phyloP scores from a whole-genome alignment of 2,329 filamentous ascomycete genomes.

The Hansfordia pulvinata region DNA sequence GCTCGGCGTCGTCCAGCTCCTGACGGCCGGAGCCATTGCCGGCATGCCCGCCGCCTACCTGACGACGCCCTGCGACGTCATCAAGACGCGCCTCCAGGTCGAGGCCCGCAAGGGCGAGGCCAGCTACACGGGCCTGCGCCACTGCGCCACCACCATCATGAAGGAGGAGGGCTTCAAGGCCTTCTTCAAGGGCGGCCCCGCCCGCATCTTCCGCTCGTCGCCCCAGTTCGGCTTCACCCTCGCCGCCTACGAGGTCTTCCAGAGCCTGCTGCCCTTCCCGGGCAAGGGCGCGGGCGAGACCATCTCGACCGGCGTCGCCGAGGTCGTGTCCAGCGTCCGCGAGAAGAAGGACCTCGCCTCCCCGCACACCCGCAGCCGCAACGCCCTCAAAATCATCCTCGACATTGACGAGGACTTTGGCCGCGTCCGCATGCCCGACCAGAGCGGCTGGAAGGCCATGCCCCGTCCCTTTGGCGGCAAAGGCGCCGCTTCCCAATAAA shows the following conservation, averaged over 20 bases:
- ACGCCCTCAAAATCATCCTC: conserved; percentile 89
- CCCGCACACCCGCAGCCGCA: conserved; percentile 54
- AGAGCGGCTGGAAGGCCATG: conserved; percentile 37
- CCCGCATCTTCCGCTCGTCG: conserved; percentile 86
- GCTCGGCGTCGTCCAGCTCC: conserved; percentile 77
- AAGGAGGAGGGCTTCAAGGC: conserved; percentile 88
- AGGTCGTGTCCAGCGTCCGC: conserved; percentile 48
- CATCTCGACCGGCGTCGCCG: conserved; percentile 43
- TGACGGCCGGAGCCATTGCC: conserved; percentile 88
- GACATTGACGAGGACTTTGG: conserved; percentile 93
- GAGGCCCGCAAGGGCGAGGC: conserved; percentile 93
- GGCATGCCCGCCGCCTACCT: conserved; percentile 89
- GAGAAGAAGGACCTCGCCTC: conserved; percentile 39
- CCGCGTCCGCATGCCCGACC: conserved; percentile 46
- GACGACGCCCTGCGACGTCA: conserved; percentile 94
- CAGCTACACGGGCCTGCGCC: conserved; percentile 72
- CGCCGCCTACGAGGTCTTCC: conserved; percentile 85
- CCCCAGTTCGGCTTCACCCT: conserved; percentile 98
- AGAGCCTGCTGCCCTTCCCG: conserved; percentile 67
- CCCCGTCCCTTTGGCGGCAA: conserved; percentile 34
- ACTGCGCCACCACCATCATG: conserved; percentile 72
- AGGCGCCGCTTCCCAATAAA: too few species aligned
- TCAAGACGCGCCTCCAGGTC: conserved; percentile 96
- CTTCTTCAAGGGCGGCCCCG: conserved; percentile 97
- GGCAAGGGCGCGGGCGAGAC: conserved; percentile 39